These are phyloP conservation scores for Neolentinus lepideus DNA, from an alignment of 1,284 basidiomycete species.

Conservation along the genomic window DNA sequence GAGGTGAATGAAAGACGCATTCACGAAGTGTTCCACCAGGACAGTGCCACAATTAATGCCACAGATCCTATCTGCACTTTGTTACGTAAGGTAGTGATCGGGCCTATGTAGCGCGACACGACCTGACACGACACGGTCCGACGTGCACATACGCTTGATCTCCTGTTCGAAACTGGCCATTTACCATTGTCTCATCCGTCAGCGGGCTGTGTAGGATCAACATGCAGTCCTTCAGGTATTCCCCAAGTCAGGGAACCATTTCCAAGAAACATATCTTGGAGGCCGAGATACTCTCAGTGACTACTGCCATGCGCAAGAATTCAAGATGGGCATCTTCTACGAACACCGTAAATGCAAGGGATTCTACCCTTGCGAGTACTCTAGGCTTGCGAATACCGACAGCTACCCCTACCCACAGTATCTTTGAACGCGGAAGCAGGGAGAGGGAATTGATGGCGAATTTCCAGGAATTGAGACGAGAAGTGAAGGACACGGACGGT, in stretches of 20 bases:
- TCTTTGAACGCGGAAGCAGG: conserved; percentile 37
- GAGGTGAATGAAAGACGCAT: no score
- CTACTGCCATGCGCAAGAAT: conserved; percentile 96
- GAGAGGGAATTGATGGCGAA: conserved; percentile 84
- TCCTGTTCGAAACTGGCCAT: no score
- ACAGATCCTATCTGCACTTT: no score
- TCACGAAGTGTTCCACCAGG: no score
- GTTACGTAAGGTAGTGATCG: no score
- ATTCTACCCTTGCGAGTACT: conserved; percentile 62
- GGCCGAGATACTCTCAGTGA: conserved; percentile 88
- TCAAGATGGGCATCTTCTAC: conserved; percentile 82
- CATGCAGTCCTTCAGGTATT: neutral
- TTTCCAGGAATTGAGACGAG: conserved; percentile 82
- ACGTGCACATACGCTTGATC: no score
- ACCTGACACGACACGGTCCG: no score
- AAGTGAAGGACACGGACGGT: conserved; percentile 72
- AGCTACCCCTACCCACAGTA: conserved; percentile 33
- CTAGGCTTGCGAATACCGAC: conserved; percentile 56
- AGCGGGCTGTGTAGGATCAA: no score
- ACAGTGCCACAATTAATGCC: no score
- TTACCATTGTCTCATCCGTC: no score
- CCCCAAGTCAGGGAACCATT: conserved; percentile 19
- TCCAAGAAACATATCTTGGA: conserved; percentile 73
- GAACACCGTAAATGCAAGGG: conserved; percentile 50
- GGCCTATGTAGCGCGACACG: no score